These are phyloP conservation scores for Hortaea werneckii DNA, from an alignment of 2,329 filamentous ascomycete genomes.

Conservation along the genomic window DNA sequence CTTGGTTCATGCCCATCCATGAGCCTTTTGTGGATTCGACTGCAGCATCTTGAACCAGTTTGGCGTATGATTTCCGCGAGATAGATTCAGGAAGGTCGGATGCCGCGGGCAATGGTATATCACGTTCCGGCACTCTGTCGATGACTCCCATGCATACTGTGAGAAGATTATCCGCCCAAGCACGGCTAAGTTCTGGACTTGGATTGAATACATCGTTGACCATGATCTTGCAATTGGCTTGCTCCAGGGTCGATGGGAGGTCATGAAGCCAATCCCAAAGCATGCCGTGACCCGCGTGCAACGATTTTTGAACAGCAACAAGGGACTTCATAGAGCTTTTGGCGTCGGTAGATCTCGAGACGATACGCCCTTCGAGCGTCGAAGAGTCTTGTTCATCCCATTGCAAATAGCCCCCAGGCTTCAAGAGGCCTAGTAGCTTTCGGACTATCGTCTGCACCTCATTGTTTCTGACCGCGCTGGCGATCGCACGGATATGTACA, in stretches of 20 bases:
- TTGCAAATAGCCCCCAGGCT: constrained; percentile 10
- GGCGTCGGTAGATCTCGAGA: background rate
- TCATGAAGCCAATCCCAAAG: constrained; percentile 1
- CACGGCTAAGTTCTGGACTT: constrained; percentile 1
- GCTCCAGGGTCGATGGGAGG: background rate
- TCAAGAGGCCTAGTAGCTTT: constrained; percentile 7
- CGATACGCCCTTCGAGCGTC: constrained; percentile 1
- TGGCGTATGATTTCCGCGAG: constrained; percentile 1
- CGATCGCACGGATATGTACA: constrained; percentile 6
- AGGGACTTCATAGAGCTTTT: background rate
- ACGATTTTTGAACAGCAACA: background rate
- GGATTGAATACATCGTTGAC: background rate
- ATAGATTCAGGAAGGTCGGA: constrained; percentile 1
- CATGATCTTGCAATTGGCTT: constrained; percentile 1
- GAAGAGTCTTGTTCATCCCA: constrained; percentile 10
- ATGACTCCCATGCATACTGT: constrained; percentile 1
- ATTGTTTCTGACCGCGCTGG: constrained; percentile 7
- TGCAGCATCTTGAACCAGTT: constrained; percentile 1
- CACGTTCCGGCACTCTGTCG: constrained; percentile 1
- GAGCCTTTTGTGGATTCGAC: constrained; percentile 2
- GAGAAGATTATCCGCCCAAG: constrained; percentile 4
- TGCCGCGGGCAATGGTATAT: constrained; percentile 1
- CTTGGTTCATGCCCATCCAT: constrained; percentile 1
- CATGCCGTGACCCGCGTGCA: background rate
- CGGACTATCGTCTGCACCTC: constrained; percentile 8